A percentile compares a stretch with the other conserved stretches of the same genome.
phyloP scores from a whole-genome alignment of 1,284 basidiomycete genomes.

The Peniophora sp. region DNA sequence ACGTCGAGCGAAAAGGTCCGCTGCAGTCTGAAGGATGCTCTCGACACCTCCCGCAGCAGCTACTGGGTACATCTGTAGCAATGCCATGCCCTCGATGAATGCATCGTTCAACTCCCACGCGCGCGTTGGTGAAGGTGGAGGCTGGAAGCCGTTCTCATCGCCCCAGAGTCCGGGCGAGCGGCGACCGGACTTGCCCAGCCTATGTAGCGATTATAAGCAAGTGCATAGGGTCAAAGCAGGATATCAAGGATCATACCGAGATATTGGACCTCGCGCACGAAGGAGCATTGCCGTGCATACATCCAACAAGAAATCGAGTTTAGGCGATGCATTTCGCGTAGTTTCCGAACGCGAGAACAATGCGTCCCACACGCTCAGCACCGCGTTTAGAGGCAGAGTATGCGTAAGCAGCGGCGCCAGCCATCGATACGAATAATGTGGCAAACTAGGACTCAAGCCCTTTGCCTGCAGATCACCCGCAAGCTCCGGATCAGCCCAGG shows the following conservation, averaged over 20 bases:
- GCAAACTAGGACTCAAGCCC: slow-evolving; percentile 62
- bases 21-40: slow-evolving; percentile 57
- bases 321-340: slow-evolving; percentile 47
- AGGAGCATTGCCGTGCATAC: slow-evolving; percentile 63
- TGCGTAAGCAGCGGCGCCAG: slow-evolving; percentile 66
- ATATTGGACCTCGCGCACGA: slow-evolving; percentile 42
- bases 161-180: slow-evolving; percentile 47
- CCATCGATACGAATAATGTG: slow-evolving; percentile 79
- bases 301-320: slow-evolving; percentile 59
- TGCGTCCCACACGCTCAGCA: slow-evolving; percentile 63
- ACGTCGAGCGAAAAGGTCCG: slow-evolving; percentile 48
- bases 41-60: slow-evolving; percentile 61
- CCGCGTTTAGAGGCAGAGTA: slow-evolving; percentile 53
- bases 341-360: slow-evolving; percentile 54
- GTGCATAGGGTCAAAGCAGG: not conserved
- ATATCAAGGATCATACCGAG: slow-evolving; percentile 40
- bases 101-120: slow-evolving; percentile 54
- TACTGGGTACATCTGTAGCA: slow-evolving; percentile 59
- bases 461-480: slow-evolving; percentile 50
- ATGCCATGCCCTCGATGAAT: slow-evolving; percentile 56
- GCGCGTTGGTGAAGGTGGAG: slow-evolving; percentile 36
- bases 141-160: slow-evolving; percentile 31
- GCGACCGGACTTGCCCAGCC: slow-evolving; percentile 42
- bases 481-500: slow-evolving; percentile 59
- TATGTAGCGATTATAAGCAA: slow-evolving; percentile 18